These are phyloP conservation scores for Xanthoconium stramineum DNA, from an alignment of 768 basidiomycete genomes.

Conservation along the genomic window DNA sequence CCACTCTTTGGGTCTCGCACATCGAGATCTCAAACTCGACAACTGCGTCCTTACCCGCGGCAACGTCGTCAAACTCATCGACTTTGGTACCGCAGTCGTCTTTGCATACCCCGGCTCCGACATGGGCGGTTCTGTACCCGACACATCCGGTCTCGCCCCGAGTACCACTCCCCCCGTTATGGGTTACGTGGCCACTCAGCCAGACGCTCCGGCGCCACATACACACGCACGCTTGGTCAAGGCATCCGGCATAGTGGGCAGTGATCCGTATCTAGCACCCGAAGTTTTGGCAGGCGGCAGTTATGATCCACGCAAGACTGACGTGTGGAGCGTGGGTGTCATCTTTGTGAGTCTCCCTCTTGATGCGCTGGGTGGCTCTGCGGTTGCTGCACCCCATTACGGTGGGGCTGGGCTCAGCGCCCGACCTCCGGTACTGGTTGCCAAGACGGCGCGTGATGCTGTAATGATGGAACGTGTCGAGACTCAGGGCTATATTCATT, in stretches of 20 bases:
- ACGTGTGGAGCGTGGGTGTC: constrained; percentile 97
- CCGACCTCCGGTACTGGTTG: neutral
- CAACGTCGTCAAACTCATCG: constrained; percentile 97
- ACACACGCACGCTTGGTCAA: constrained; percentile 40
- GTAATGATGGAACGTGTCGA: constrained; percentile 1
- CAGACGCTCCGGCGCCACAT: constrained; percentile 37
- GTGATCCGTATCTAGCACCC: constrained; percentile 97
- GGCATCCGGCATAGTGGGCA: constrained; percentile 91
- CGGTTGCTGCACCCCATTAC: neutral
- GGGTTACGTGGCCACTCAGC: constrained; percentile 21
- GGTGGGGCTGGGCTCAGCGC: neutral
- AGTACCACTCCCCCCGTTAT: constrained; percentile 1
- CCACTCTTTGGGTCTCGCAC: constrained; percentile 95
- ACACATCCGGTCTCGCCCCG: constrained; percentile 4
- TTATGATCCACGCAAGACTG: constrained; percentile 96
- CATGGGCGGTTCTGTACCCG: constrained; percentile 36
- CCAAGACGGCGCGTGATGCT: neutral
- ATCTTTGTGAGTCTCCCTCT: constrained; percentile 71
- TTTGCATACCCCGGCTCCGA: constrained; percentile 96
- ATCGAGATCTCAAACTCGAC: constrained; percentile 98
- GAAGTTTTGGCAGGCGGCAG: constrained; percentile 79
- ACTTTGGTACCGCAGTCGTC: constrained; percentile 99
- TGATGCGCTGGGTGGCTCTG: neutral
- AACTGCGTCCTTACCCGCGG: constrained; percentile 98
- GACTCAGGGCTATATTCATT: neutral